Percentiles rank a stretch among this genome's conserved stretches.
These are phyloP conservation scores for Poteriospumella lacustris DNA, from an alignment of 108 stramenopile genomes.

Conservation along the genomic window DNA sequence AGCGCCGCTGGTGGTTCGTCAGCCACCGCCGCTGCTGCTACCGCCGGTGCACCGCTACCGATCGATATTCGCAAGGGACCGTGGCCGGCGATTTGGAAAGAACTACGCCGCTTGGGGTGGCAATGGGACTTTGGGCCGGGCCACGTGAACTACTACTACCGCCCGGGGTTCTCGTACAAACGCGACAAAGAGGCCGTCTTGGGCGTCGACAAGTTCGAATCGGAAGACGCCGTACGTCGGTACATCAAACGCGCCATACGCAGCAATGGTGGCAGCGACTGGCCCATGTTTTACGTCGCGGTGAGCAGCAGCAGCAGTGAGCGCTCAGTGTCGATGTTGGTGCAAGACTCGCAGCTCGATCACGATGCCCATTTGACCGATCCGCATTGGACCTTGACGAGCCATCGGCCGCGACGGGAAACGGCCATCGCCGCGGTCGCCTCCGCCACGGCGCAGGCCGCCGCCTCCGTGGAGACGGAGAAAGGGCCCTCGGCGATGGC, in stretches of 20 bases:
- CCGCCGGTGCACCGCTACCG: too few relatives aligned
- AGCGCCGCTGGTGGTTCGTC: background rate
- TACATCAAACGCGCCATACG: background rate
- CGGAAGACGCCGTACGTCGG: background rate
- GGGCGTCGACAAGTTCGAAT: background rate
- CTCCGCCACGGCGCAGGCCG: too few relatives aligned
- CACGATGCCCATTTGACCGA: background rate
- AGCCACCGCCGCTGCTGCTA: background rate
- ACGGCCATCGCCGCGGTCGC: too few relatives aligned
- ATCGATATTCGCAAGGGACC: background rate
- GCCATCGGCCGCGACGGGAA: background rate
- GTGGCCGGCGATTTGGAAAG: background rate
- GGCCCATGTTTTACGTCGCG: background rate
- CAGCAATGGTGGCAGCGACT: background rate
- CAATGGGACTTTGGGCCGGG: background rate
- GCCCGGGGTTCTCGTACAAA: background rate
- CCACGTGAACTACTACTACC: background rate
- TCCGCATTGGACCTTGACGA: background rate
- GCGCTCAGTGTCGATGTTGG: background rate
- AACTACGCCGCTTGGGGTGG: background rate
- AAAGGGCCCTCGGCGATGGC: too few relatives aligned
- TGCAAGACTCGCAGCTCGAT: background rate
- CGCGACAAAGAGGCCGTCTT: background rate
- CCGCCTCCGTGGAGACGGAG: too few relatives aligned
- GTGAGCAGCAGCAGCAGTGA: too few relatives aligned